A percentile compares a stretch with the other conserved stretches of the same genome.
These are phyloP conservation scores for Calonectria pseudoreteaudii DNA, from an alignment of 2,329 filamentous ascomycete species.

Conservation along the genomic window DNA sequence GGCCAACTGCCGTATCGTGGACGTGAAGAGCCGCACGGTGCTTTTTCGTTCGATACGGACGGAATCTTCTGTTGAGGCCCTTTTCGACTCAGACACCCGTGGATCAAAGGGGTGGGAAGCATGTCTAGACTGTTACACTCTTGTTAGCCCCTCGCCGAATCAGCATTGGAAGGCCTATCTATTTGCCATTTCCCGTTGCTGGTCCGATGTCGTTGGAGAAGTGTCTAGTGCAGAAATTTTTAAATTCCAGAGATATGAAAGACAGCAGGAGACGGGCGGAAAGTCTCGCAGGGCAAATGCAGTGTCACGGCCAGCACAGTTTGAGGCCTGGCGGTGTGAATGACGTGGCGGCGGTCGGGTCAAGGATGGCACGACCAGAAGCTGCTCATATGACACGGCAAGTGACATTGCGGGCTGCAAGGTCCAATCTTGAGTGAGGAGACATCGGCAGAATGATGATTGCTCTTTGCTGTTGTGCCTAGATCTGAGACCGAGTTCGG, in stretches of 20 bases:
- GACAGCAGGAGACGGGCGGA: not conserved
- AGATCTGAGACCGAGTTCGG: not conserved
- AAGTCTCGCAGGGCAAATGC: not conserved
- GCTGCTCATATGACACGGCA: constrained; percentile 3
- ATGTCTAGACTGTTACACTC: not conserved
- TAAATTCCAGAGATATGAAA: constrained; percentile 3
- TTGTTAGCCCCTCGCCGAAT: not conserved
- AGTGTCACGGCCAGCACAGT: not conserved
- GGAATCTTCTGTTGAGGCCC: not conserved
- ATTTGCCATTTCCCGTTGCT: too few relatives aligned
- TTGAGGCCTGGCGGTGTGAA: constrained; percentile 4
- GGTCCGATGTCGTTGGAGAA: not conserved
- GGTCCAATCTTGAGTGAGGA: not conserved
- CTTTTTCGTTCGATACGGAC: not conserved
- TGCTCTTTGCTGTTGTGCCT: not conserved
- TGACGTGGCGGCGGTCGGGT: constrained; percentile 2
- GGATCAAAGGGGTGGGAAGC: not conserved
- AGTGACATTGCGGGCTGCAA: not conserved
- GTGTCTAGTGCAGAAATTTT: not conserved
- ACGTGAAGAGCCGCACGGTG: not conserved
- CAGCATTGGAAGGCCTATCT: not conserved
- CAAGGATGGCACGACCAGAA: constrained; percentile 4
- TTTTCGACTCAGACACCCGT: not conserved
- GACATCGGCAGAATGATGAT: not conserved
- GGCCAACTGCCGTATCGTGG: not conserved